A percentile compares a stretch with the other conserved stretches of the same genome.
Evolutionary conservation across 2,329 filamentous ascomycete genomes (phyloP).

Genomic region (Colletotrichum tofieldiae): DNA sequence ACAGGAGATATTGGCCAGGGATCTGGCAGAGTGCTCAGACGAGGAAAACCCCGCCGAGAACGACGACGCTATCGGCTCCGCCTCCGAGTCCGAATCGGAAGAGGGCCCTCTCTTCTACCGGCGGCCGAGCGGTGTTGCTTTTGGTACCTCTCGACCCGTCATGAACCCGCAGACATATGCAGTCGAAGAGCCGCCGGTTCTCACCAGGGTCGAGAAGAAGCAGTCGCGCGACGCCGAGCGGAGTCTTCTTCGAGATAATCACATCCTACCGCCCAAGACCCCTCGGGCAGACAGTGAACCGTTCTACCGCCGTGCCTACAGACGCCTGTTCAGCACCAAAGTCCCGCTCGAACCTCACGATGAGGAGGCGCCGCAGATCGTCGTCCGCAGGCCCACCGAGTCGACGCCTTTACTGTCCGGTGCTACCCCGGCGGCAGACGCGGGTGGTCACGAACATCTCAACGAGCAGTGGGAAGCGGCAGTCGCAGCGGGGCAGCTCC

Average conservation of each 20-base stretch:
- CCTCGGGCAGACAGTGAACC: slow-evolving; percentile 51
- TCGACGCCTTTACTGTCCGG: slow-evolving; percentile 57
- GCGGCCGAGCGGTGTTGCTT: slow-evolving; percentile 83
- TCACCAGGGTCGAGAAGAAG: slow-evolving; percentile 70
- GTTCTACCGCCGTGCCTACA: slow-evolving; percentile 60
- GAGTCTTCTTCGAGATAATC: slow-evolving; percentile 76
- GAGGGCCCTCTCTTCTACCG: slow-evolving; percentile 75
- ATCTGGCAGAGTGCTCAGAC: slow-evolving; percentile 76
- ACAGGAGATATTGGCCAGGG: slow-evolving; percentile 75
- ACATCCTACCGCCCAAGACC: slow-evolving; percentile 76
- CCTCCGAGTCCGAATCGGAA: slow-evolving; percentile 54
- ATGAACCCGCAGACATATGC: slow-evolving; percentile 69
- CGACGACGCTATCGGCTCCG: slow-evolving; percentile 50
- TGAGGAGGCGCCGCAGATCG: slow-evolving; percentile 54
- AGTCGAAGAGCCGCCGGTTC: slow-evolving; percentile 58
- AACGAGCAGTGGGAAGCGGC: slow-evolving; percentile 89
- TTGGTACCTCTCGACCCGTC: slow-evolving; percentile 78
- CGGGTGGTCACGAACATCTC: slow-evolving; percentile 66
- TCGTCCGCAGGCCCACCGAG: slow-evolving; percentile 57
- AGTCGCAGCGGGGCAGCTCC: slow-evolving; percentile 83
- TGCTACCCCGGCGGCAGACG: slow-evolving; percentile 21
- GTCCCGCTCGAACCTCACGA: slow-evolving; percentile 57
- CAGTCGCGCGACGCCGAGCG: slow-evolving; percentile 72
- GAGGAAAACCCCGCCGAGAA: slow-evolving; percentile 53
- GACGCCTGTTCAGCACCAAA: slow-evolving; percentile 71